phyloP scores from a whole-genome alignment of 2,329 filamentous ascomycete genomes.

The Trichoderma sp. region DNA sequence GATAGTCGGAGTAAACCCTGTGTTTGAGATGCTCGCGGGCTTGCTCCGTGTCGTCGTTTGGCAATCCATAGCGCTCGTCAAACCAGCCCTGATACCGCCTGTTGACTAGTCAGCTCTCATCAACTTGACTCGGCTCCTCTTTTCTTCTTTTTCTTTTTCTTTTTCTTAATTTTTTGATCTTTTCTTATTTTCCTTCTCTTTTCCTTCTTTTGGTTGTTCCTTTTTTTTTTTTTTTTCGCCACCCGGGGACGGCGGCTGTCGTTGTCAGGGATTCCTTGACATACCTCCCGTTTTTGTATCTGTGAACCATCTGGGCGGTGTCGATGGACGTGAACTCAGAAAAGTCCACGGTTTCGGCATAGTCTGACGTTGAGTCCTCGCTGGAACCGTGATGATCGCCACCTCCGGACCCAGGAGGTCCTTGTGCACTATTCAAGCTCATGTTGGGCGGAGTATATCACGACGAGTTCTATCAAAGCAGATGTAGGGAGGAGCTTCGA shows the following conservation, averaged over 20 bases:
- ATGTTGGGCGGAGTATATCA: not conserved
- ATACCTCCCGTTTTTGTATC: conserved; percentile 39
- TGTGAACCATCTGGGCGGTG: conserved; percentile 32
- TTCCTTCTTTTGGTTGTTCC: not conserved
- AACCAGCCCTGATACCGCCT: conserved; percentile 50
- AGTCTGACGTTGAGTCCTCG: conserved; percentile 39
- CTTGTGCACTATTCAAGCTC: not conserved
- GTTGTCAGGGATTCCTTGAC: not conserved
- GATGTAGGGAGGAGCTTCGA: not conserved
- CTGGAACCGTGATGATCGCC: conserved; percentile 23
- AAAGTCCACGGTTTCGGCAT: conserved; percentile 35
- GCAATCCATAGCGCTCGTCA: conserved; percentile 47
- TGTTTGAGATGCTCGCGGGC: conserved; percentile 49
- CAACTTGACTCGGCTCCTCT: not conserved
- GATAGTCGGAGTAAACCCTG: conserved; percentile 45
- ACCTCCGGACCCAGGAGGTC: conserved; percentile 22
- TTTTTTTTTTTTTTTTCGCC: not conserved
- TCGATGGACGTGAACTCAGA: conserved; percentile 43
- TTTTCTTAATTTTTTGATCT: no score
- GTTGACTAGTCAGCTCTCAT: not conserved
- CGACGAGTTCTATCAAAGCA: not conserved
- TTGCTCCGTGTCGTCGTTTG: conserved; percentile 52
- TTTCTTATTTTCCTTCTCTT: not conserved
- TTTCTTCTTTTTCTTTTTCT: not conserved
- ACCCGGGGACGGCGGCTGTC: not conserved